A percentile compares a stretch with the other conserved stretches of the same genome.
Evolutionary conservation across 371 early-diverging fungal species (phyloP).

Genomic region (Cokeromyces recurvatus): DNA sequence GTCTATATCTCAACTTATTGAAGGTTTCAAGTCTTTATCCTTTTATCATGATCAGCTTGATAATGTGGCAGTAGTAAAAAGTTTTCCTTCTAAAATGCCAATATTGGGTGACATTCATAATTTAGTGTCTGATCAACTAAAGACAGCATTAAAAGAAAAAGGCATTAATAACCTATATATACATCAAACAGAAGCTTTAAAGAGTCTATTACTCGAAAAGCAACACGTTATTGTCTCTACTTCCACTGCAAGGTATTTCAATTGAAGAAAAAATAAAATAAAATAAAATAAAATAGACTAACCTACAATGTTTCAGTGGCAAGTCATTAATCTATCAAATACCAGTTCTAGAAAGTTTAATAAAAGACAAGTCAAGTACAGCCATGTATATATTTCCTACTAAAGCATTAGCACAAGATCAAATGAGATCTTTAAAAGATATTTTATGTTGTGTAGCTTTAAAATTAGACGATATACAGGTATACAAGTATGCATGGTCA

Average conservation of each 20-base stretch:
- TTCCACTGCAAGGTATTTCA: slow-evolving; percentile 64
- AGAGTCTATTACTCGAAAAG: slow-evolving; percentile 33
- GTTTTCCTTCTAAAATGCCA: slow-evolving; percentile 18
- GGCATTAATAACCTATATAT: slow-evolving; percentile 51
- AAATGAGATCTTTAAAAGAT: slow-evolving; percentile 45
- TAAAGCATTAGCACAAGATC: slow-evolving; percentile 83
- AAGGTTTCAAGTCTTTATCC: slow-evolving; percentile 12
- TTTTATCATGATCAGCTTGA: slow-evolving; percentile 34
- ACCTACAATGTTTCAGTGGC: slow-evolving; percentile 48
- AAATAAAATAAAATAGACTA: too few species aligned
- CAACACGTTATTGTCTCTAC: slow-evolving; percentile 64
- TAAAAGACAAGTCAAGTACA: slow-evolving; percentile 27
- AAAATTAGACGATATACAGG: slow-evolving; percentile 11
- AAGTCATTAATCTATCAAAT: slow-evolving; percentile 78
- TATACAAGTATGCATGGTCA: neutral
- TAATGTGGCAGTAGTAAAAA: slow-evolving; percentile 6
- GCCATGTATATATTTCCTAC: slow-evolving; percentile 68
- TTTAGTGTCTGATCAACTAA: slow-evolving; percentile 13
- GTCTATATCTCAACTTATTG: slow-evolving; percentile 11
- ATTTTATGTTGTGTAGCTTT: slow-evolving; percentile 31
- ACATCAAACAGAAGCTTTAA: slow-evolving; percentile 69
- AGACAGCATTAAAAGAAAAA: slow-evolving; percentile 17
- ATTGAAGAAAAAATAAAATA: too few species aligned
- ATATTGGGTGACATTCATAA: slow-evolving; percentile 15
- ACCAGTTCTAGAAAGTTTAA: slow-evolving; percentile 54